phyloP scores from a whole-genome alignment of 2,329 filamentous ascomycete species.

The Fusarium kyushuense region DNA sequence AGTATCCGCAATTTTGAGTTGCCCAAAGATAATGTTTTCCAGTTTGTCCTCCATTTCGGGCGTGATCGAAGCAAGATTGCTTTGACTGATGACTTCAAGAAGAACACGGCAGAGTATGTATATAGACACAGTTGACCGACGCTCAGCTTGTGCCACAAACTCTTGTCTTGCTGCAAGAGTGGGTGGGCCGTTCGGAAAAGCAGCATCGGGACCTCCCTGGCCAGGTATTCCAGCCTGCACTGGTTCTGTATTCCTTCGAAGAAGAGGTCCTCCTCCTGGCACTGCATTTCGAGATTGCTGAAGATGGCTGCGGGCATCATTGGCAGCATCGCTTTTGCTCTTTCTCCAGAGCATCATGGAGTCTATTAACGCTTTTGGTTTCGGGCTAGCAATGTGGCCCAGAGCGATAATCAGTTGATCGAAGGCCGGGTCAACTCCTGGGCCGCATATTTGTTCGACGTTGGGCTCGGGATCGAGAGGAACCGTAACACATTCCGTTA shows the following conservation, averaged over 20 bases:
- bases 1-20: slow-evolving; percentile 88
- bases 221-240: slow-evolving; percentile 58
- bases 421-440: slow-evolving; percentile 87
- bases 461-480: slow-evolving; percentile 84
- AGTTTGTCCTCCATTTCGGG: slow-evolving; percentile 93
- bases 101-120: slow-evolving; percentile 95
- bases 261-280: slow-evolving; percentile 63
- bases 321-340: slow-evolving; percentile 90
- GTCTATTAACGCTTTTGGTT: slow-evolving; percentile 95
- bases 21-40: slow-evolving; percentile 96
- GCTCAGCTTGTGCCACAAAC: slow-evolving; percentile 82
- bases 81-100: slow-evolving; percentile 93
- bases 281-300: slow-evolving; percentile 63
- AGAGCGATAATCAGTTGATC: slow-evolving; percentile 94
- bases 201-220: slow-evolving; percentile 45
- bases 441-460: slow-evolving; percentile 91
- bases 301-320: slow-evolving; percentile 71
- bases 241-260: slow-evolving; percentile 82
- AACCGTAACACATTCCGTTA: slow-evolving; percentile 86
- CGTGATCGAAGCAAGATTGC: slow-evolving; percentile 83
- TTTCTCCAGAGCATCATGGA: slow-evolving; percentile 99
- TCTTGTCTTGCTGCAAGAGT: slow-evolving; percentile 70
- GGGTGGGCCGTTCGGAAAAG: slow-evolving; percentile 54
- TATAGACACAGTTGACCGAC: slow-evolving; percentile 92
- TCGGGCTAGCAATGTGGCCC: slow-evolving; percentile 92